phyloP scores from a whole-genome alignment of 192 early-diverging fungal genomes.

The Podila minutissima region DNA sequence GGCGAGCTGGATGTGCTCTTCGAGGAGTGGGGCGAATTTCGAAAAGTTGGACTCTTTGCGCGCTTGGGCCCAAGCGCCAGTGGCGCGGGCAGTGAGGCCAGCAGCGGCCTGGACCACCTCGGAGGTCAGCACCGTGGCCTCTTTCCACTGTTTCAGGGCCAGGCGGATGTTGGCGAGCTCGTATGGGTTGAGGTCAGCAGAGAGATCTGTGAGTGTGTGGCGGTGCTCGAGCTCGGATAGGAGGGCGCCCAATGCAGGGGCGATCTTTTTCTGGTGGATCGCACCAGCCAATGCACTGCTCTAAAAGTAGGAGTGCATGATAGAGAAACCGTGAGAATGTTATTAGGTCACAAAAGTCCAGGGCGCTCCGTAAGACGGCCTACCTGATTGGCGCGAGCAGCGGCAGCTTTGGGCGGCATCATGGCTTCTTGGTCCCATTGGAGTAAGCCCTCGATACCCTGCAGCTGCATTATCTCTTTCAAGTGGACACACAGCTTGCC shows the following conservation, averaged over 20 bases:
- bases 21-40: conserved; percentile 14
- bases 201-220: background rate
- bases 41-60: conserved; percentile 16
- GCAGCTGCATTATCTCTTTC: background rate
- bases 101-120: background rate
- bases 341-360: no score
- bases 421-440: conserved; percentile 26
- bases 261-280: background rate
- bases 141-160: background rate
- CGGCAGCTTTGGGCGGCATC: conserved; percentile 21
- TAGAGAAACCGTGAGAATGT: no score
- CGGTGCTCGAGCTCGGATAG: conserved; percentile 6
- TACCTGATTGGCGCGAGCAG: conserved; percentile 1
- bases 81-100: background rate
- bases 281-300: conserved; percentile 8
- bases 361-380: no score
- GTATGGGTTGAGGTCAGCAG: conserved; percentile 7
- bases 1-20: conserved; percentile 17
- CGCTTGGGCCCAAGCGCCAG: conserved; percentile 29
- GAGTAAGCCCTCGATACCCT: background rate
- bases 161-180: conserved; percentile 5
- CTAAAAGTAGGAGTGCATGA: background rate
- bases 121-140: background rate
- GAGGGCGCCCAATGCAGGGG: background rate
- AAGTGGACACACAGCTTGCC: background rate